phyloP scores from a whole-genome alignment of 805 yeast species.

The Suhomyces kilbournensis region DNA sequence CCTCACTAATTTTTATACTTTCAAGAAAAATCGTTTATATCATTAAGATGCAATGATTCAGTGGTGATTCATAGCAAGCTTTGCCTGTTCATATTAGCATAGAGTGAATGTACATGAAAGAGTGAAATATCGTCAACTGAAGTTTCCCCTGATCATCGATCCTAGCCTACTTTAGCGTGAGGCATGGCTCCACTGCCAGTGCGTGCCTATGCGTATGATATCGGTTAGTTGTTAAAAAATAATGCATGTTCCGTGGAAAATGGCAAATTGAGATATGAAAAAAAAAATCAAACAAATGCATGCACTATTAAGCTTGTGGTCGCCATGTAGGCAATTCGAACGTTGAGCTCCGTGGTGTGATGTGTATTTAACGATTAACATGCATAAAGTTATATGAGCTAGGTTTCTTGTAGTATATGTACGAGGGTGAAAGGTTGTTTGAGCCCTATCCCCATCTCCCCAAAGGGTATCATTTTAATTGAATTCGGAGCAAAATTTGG shows the following conservation, averaged over 20 bases:
- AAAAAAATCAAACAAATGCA: background rate
- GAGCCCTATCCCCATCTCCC: background rate
- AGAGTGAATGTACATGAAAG: background rate
- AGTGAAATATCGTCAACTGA: background rate
- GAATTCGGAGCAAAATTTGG: background rate
- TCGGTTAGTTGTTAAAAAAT: slow-evolving; percentile 3
- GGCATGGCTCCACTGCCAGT: background rate
- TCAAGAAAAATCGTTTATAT: background rate
- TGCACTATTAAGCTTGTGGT: background rate
- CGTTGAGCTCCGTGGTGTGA: background rate
- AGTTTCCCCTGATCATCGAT: background rate
- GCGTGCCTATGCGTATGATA: background rate
- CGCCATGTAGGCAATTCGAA: background rate
- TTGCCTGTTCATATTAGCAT: background rate
- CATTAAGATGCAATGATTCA: background rate
- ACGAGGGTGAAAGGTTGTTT: background rate
- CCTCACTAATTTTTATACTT: background rate
- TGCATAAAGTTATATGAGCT: background rate
- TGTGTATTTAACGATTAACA: background rate
- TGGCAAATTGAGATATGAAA: background rate
- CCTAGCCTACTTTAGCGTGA: slow-evolving; percentile 2
- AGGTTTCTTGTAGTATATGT: background rate
- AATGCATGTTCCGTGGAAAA: slow-evolving; percentile 2
- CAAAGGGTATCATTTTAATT: background rate
- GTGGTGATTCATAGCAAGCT: background rate